phyloP scores from a whole-genome alignment of 192 early-diverging fungal genomes.

The Oehlia diaphana region DNA sequence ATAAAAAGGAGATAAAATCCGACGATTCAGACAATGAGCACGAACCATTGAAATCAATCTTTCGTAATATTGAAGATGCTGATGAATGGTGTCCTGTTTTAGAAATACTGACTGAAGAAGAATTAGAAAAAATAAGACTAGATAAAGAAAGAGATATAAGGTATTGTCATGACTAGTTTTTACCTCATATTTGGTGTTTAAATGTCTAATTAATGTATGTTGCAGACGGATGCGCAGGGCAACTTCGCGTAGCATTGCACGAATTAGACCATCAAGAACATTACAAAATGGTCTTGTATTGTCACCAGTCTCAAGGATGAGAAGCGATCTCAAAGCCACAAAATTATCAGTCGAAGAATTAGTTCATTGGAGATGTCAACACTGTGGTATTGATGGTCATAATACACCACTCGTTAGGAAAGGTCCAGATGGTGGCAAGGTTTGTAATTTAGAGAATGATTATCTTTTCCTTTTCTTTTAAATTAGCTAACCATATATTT shows the following conservation, averaged over 20 bases:
- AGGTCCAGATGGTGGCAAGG: constrained; percentile 43
- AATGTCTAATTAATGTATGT: neutral
- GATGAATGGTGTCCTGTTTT: constrained; percentile 55
- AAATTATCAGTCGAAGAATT: constrained; percentile 31
- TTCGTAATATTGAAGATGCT: constrained; percentile 49
- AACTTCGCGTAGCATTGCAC: constrained; percentile 23
- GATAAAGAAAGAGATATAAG: constrained; percentile 57
- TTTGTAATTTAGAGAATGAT: neutral
- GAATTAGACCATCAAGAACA: neutral
- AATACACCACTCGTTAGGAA: constrained; percentile 40
- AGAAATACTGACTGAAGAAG: constrained; percentile 57
- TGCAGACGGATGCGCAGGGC: constrained; percentile 44
- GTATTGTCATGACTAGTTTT: constrained; percentile 32
- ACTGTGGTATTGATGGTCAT: constrained; percentile 38
- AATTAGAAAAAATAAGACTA: constrained; percentile 59
- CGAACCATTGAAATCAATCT: constrained; percentile 45
- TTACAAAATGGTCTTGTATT: neutral
- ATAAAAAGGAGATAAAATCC: constrained; percentile 50
- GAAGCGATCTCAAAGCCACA: neutral
- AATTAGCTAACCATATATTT: neutral
- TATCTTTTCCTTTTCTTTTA: neutral
- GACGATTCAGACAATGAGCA: constrained; percentile 48
- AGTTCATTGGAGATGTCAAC: constrained; percentile 40
- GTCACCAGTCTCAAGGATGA: neutral
- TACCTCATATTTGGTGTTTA: neutral